Percentiles rank a stretch among this genome's conserved stretches.
These are phyloP conservation scores for Lepiota venenata DNA, from an alignment of 768 basidiomycete genomes.

Conservation along the genomic window DNA sequence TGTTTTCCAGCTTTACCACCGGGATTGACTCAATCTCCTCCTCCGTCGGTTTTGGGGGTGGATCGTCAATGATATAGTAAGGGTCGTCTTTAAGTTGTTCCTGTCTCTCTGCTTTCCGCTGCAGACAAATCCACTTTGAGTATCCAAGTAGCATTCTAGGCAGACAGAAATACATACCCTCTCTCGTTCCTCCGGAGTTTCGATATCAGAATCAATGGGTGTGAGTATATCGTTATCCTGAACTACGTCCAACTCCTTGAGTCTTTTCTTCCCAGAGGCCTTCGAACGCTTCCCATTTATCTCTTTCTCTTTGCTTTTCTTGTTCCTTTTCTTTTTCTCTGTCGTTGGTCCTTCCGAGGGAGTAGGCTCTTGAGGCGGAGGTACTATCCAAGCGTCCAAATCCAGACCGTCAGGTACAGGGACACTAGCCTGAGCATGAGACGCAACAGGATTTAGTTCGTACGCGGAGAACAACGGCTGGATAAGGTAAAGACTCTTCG, in stretches of 20 bases:
- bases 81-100: constrained; percentile 84
- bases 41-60: constrained; percentile 30
- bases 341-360: constrained; percentile 33
- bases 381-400: constrained; percentile 82
- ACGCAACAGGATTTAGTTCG: constrained; percentile 83
- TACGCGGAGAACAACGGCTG: constrained; percentile 73
- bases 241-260: constrained; percentile 19
- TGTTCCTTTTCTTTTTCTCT: constrained; percentile 51
- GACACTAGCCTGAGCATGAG: constrained; percentile 77
- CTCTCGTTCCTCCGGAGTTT: constrained; percentile 63
- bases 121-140: background rate
- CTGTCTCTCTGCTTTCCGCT: constrained; percentile 76
- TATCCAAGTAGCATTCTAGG: background rate
- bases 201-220: constrained; percentile 35
- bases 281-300: constrained; percentile 21
- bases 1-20: constrained; percentile 76
- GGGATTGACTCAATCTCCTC: constrained; percentile 91
- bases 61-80: constrained; percentile 80
- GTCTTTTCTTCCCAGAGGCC: constrained; percentile 26
- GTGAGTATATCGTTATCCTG: constrained; percentile 27
- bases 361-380: constrained; percentile 45
- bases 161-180: constrained; percentile 41
- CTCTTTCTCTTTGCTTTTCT: constrained; percentile 37
- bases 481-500: constrained; percentile 87
- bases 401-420: constrained; percentile 82